Conservation (phyloP, 805 yeast species). For the Metschnikowia lunata region DNA sequence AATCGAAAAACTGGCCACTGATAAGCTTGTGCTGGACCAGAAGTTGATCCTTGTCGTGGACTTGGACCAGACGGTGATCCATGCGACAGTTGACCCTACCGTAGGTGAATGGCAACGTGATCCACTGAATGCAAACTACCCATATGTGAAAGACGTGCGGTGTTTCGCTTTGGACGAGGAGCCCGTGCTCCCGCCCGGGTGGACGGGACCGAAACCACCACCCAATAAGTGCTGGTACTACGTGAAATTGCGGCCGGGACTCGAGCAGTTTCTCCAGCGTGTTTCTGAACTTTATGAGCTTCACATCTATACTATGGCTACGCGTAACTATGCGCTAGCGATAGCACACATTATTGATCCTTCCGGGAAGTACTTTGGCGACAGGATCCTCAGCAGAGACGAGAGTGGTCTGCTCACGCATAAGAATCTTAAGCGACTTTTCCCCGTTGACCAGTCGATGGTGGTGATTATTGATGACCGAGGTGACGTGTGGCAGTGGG, state of each 20-base stretch:
- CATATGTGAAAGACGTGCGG: slow-evolving; percentile 76
- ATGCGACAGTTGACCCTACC: slow-evolving; percentile 96
- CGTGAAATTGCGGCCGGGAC: slow-evolving; percentile 88
- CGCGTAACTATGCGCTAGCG: slow-evolving; percentile 85
- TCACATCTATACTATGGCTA: slow-evolving; percentile 98
- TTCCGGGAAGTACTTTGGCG: slow-evolving; percentile 79
- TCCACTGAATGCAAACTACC: slow-evolving; percentile 77
- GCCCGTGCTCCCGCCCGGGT: slow-evolving; percentile 50
- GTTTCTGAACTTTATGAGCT: slow-evolving; percentile 71
- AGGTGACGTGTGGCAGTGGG: slow-evolving; percentile 99
- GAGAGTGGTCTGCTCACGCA: slow-evolving; percentile 92
- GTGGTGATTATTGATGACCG: slow-evolving; percentile 95
- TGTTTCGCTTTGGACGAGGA: slow-evolving; percentile 78
- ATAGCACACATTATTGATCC: slow-evolving; percentile 93
- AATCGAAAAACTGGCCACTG: slow-evolving; percentile 66
- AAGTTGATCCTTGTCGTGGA: slow-evolving; percentile 91
- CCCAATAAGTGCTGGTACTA: slow-evolving; percentile 78
- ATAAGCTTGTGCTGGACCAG: slow-evolving; percentile 52
- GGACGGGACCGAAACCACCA: slow-evolving; percentile 57
- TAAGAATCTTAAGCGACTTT: slow-evolving; percentile 79
- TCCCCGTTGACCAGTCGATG: slow-evolving; percentile 95
- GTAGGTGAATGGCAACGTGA: slow-evolving; percentile 95
- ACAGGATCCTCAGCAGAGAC: slow-evolving; percentile 85
- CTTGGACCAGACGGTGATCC: slow-evolving; percentile 94
- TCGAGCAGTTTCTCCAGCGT: slow-evolving; percentile 63